phyloP scores from a whole-genome alignment of 257 asterid genomes.

The Forsythia viridissima region DNA sequence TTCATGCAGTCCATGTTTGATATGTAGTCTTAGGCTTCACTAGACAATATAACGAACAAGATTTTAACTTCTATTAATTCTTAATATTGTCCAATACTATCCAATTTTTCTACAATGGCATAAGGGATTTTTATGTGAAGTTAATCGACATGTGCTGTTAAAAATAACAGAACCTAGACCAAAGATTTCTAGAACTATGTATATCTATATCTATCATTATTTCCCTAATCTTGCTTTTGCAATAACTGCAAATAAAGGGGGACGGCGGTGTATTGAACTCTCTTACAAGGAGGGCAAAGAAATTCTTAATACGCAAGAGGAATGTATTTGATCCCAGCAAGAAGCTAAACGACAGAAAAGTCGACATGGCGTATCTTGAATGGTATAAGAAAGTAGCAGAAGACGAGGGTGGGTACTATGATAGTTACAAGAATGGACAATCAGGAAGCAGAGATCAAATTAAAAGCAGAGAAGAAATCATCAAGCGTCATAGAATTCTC shows the following conservation, averaged over 20 bases:
- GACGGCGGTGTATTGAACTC: background rate
- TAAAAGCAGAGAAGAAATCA: constrained; percentile 25
- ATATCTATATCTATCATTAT: no score
- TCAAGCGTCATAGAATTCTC: constrained; percentile 27
- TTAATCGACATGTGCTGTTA: background rate
- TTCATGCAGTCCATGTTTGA: background rate
- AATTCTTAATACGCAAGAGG: background rate
- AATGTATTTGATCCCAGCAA: constrained; percentile 26
- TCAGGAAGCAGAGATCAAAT: constrained; percentile 15
- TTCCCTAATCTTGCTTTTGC: constrained; percentile 1
- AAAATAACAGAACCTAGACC: background rate
- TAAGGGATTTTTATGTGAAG: background rate
- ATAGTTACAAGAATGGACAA: constrained; percentile 10
- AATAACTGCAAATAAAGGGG: constrained; percentile 13
- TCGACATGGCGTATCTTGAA: constrained; percentile 32
- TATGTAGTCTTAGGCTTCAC: background rate
- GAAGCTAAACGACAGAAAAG: constrained; percentile 34
- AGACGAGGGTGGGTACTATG: constrained; percentile 32
- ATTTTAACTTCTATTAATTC: background rate
- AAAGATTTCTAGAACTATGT: background rate
- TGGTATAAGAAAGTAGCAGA: constrained; percentile 32
- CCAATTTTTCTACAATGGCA: background rate
- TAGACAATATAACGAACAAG: background rate
- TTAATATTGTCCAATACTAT: background rate
- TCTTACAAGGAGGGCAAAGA: constrained; percentile 6